Base-by-base conservation (phyloP, 2,329 filamentous ascomycete species). In the Talaromyces albobiverticillius region DNA sequence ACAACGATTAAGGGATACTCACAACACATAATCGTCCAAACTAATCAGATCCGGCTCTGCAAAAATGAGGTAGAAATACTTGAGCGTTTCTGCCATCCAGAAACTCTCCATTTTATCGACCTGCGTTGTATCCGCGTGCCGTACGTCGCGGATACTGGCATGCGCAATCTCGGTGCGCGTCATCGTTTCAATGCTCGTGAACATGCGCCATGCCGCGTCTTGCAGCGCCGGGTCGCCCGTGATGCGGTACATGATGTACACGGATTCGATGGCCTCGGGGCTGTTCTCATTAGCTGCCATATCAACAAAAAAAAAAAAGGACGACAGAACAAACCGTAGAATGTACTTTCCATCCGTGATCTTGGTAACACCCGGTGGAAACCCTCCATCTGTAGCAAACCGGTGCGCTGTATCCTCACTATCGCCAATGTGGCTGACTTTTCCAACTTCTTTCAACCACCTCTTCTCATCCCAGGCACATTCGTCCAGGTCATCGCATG, bases 241-340 rank as follows among this genome's bases (percentile, higher is more conserved):
- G 42, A 82, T 79, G 18, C 82, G 77, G 60, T 84, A 83, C 65
- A 85, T 69, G 59, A 84, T 72, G 64, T 84, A 85, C 3, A 84
- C 76, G n/a, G 77, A 81, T 63, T 85, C 82, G 42, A 85, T 82
- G 2, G 82, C 81, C 64, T 85, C 82, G 0, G 82, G 75, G 57
- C 67, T 74, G 57, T 23, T 10, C 4, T 10, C 23, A 23, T 31
- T 4, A 38, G 38, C 8, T 36, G 16, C 9, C 4, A 11, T 9
- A 8, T 26, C n/a, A 6, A 32, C 26, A 36, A 31, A 13, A 26
- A n/a, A 32, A 26, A 8, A 16, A 13, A 23, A 31, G 13, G 26
- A 46, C n/a, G n/a, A 38, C 2, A 16, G 4, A 18, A 55, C 57
- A n/a, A 13, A 59, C 57, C 57, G 51, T 16, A 59, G 46, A n/a